Evolutionary conservation across 202 grass and related monocot species (phyloP), one percentile per base, ranked within the genome.

Genomic region (Hordeum pubiflorum): DNA sequence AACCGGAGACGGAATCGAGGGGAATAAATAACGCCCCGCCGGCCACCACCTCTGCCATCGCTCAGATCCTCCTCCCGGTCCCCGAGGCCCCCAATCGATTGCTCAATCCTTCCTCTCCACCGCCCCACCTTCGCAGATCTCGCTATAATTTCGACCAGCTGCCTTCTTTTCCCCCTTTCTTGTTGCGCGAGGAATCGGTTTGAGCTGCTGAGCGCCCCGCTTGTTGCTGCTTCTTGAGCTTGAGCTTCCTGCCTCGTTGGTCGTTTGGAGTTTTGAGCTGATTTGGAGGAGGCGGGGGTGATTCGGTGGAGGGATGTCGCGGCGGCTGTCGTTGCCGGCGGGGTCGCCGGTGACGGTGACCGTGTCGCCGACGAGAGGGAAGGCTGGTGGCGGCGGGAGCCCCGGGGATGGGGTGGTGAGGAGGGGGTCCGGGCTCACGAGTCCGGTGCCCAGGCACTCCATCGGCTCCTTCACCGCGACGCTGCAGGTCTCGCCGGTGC

Each of bases 261-360:
- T 6, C 1, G 64, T 34, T 27, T 15, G 21, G 67, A 27, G 52
- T 10, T 74, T 12, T 7, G 21, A 15, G 31, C 10, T 31, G 34
- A 70, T 40, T 69, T 69, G n/a, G 46, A 5, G 39, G 39, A 44
- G 39, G 65, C 10, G n/a, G 26, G 15, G 34, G 1, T 63, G 39
- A 6, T 34, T 48, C 63, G 1, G 18, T 7, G 18, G 55, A 8
- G 44, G n/a, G 67, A 94, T 92, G 90, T 82, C 88, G 54, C 83
- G 90, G 74, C 82, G 92, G 81, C 75, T 90, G 58, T 95, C 92
- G 39, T 91, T 84, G 18, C 90, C 92, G 23, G 87, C 82, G 26
- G 88, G 88, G 20, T 86, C 92, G 75, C 87, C 91, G 31, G 92
- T 95, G 31, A 98, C 90, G 74, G 89, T 98, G 57, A 91, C 86